Evolutionary conservation across 2,329 filamentous ascomycete genomes (phyloP), one percentile per base, ranked within the genome.

Genomic region (Fusarium xylarioides): DNA sequence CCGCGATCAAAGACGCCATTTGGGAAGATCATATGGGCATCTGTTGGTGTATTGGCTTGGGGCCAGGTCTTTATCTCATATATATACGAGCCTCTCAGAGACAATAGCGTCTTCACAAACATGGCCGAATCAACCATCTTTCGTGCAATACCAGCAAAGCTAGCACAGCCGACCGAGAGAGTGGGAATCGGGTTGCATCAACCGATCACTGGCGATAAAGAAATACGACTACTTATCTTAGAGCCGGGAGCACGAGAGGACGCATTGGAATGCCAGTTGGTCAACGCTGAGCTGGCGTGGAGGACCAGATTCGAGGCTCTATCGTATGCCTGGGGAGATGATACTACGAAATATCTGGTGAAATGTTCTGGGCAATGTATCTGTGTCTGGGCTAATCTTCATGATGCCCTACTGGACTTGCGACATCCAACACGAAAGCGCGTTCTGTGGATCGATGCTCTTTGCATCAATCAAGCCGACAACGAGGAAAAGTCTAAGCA

Each of bases 101-200:
- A 60, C 14, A 52, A 32, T 5, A 6, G 56, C 1, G 34, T 59
- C 7, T 42, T 52, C 4, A 26, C 26, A 3, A 1, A 28, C 0
- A 12, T 59, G 1, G 44, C 35, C 2, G 14, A 60, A 37, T 34
- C 44, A 2, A 60, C 57, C 2, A 4, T 28, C 7, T 60, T 35
- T 5, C 57, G 28, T 0, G 18, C 6, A 4, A 19, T 60, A 21
- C 57, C 44, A 5, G 2, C 18, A 34, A 60, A 19, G 7, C 0
- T 35, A 12, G 28, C 5, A 0, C 18, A 2, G 0, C 12, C 44
- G 0, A 0, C 0, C 2, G 26, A 26, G 11, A 11, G 2, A 26
- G 5, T 1, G 14, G 11, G 0, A 6, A 15, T 9, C 10, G 2
- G 0, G 18, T 9, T 42, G 4, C 6, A 42, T 21, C 28, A 16